Percentiles rank a stretch among this genome's conserved stretches.
Conservation (phyloP, 2,329 filamentous ascomycete genomes). For the Rhynchosporium graminicola region DNA sequence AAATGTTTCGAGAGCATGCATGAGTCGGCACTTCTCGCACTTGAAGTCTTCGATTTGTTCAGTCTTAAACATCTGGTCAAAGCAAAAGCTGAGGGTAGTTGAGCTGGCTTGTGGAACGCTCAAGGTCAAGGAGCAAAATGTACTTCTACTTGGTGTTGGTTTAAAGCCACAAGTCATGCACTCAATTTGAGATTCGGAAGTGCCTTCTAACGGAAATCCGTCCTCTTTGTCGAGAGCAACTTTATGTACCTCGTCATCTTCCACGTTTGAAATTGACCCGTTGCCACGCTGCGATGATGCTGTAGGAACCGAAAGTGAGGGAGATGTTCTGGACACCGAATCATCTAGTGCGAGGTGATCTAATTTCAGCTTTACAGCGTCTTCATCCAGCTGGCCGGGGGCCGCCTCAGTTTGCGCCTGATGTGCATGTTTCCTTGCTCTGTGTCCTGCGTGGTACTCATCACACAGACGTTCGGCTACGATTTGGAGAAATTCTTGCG, state of each 20-base stretch:
- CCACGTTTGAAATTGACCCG: neutral
- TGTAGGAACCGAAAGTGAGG: neutral
- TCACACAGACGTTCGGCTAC: conserved; percentile 90
- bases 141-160: conserved; percentile 78
- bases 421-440: conserved; percentile 64
- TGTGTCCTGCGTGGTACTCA: conserved; percentile 84
- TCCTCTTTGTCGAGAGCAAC: conserved; percentile 51
- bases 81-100: conserved; percentile 81
- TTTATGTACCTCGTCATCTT: conserved; percentile 6
- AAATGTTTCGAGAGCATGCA: conserved; percentile 71
- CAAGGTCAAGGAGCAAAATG: conserved; percentile 88
- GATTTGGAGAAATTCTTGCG: conserved; percentile 94
- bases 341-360: conserved; percentile 20
- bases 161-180: conserved; percentile 89
- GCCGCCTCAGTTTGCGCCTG: conserved; percentile 26
- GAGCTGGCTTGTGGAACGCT: conserved; percentile 83
- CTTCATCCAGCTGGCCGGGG: conserved; percentile 14
- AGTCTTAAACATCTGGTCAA: conserved; percentile 91
- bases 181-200: conserved; percentile 91
- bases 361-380: conserved; percentile 15
- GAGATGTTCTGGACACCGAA: conserved; percentile 1
- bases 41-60: conserved; percentile 97
- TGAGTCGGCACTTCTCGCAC: conserved; percentile 88
- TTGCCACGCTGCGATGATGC: conserved; percentile 8
- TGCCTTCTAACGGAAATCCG: conserved; percentile 89